Base-by-base conservation (phyloP, 257 asterid genomes). In the Cordia subcordata region DNA sequence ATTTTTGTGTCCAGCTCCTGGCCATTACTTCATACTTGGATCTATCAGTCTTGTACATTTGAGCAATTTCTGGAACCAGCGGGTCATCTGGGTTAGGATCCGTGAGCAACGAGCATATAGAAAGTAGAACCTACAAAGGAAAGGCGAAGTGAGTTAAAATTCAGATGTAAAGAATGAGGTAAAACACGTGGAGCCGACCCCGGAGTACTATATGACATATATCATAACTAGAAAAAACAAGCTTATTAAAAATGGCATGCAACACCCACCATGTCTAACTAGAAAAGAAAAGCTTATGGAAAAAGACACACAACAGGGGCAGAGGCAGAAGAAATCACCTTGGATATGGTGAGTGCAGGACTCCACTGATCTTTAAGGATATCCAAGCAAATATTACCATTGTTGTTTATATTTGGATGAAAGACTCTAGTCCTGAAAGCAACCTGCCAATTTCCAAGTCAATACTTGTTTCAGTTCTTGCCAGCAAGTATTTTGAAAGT, bases 31-130 rank as follows among this genome's bases (percentile, higher is more conserved):
- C 97, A 47, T 89, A 89, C 77, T 89, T 89, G 74, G 79, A 46
- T 35, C 38, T 74, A 44, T 89, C 94, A 12, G 65, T 68, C 75
- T 86, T 89, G 79, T 81, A 81, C 79, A 77, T 82, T 17, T 89
- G 94, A 55, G 95, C 97, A 27, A 84, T 89, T 69, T 89, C 95
- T 10, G 97, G 97, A 18, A 89, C 96, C 39, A 86, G 37, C 4
- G 96, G 96, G 62, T 89, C 96, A 58, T 89, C 96, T 18, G 96
- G 94, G 65, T 89, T 89, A 39, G 96, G 96, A 72, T 89, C 94
- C 1, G 94, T 86, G 15, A 89, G 86, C 79, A 89, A 46, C 4
- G 94, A 85, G 68, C 96, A 85, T 81, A 88, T 88, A 0, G 95
- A 88, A 11, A 88, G 90, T 40, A 88, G 76, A 58, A 88, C 96